Percentiles rank a stretch among this genome's conserved stretches.
Conservation (phyloP, 345 rosid genomes). For the Orychophragmus violaceus region DNA sequence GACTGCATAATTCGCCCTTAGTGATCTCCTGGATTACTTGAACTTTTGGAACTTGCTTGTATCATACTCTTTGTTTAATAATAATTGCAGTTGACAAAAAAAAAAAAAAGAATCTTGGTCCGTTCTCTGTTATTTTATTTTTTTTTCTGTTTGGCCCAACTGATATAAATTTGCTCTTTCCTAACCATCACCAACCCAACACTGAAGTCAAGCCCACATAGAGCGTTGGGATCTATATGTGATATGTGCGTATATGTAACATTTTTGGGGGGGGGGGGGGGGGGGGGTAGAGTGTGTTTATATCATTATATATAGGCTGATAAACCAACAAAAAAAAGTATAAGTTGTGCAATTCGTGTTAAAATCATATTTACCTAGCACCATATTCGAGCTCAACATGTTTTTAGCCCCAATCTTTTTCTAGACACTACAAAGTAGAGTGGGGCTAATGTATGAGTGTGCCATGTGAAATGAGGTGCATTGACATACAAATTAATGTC, state of each 20-base stretch:
- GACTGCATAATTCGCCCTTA: no score
- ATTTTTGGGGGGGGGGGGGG: no score
- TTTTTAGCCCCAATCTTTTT: conserved; percentile 6
- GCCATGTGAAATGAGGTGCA: conserved; percentile 18
- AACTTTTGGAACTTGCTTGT: no score
- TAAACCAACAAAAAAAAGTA: no score
- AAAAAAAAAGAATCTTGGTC: neutral
- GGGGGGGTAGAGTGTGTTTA: neutral
- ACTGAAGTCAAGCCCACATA: neutral
- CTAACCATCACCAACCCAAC: neutral
- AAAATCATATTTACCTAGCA: no score
- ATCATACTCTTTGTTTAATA: no score
- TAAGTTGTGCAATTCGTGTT: neutral
- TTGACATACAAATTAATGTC: conserved; percentile 23
- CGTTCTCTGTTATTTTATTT: neutral
- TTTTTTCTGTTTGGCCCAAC: neutral
- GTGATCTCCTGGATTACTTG: no score
- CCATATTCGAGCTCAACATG: neutral
- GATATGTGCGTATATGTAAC: neutral
- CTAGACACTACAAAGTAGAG: conserved; percentile 8
- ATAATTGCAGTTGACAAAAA: no score
- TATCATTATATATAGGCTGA: neutral
- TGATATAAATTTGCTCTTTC: neutral
- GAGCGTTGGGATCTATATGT: neutral
- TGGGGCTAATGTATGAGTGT: conserved; percentile 19